Conservation (phyloP, 192 early-diverging fungal genomes). For the Cetraspora pellucida region DNA sequence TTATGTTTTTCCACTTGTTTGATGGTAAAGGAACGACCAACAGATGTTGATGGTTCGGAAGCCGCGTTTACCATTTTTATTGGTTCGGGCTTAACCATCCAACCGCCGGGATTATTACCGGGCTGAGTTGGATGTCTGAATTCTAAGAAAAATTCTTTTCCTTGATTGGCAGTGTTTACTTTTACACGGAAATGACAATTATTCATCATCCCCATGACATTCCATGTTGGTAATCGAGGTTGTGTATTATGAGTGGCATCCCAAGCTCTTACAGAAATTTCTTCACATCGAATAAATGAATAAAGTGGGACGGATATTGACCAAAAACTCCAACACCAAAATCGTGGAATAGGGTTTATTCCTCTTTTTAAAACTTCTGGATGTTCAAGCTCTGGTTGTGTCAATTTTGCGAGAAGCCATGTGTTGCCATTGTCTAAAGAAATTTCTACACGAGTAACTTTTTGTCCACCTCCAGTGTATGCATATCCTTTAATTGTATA, state of each 20-base stretch:
- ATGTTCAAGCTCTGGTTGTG: conserved; percentile 40
- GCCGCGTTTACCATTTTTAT: too few species aligned
- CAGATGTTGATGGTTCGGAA: not conserved
- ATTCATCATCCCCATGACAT: conserved; percentile 81
- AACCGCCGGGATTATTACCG: conserved; percentile 48
- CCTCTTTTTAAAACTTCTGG: conserved; percentile 4
- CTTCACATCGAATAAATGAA: conserved; percentile 45
- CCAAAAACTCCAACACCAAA: conserved; percentile 74
- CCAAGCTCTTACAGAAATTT: conserved; percentile 66
- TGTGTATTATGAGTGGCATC: conserved; percentile 62
- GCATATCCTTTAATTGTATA: conserved; percentile 75
- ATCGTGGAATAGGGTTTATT: conserved; percentile 32
- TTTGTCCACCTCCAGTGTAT: conserved; percentile 73
- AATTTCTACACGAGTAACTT: conserved; percentile 78
- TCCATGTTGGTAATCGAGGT: conserved; percentile 63
- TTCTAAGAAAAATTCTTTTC: conserved; percentile 22
- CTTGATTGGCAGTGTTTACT: conserved; percentile 37
- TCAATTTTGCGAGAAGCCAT: conserved; percentile 71
- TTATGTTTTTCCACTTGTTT: conserved; percentile 69
- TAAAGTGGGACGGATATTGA: conserved; percentile 41
- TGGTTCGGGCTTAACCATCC: conserved; percentile 48
- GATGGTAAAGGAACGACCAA: conserved; percentile 48
- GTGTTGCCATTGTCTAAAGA: conserved; percentile 80
- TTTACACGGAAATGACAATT: conserved; percentile 62
- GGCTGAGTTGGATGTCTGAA: conserved; percentile 62